Evolutionary conservation across 371 early-diverging fungal genomes (phyloP), one percentile per base, ranked within the genome.

Genomic region (Lichtheimia ornata): DNA sequence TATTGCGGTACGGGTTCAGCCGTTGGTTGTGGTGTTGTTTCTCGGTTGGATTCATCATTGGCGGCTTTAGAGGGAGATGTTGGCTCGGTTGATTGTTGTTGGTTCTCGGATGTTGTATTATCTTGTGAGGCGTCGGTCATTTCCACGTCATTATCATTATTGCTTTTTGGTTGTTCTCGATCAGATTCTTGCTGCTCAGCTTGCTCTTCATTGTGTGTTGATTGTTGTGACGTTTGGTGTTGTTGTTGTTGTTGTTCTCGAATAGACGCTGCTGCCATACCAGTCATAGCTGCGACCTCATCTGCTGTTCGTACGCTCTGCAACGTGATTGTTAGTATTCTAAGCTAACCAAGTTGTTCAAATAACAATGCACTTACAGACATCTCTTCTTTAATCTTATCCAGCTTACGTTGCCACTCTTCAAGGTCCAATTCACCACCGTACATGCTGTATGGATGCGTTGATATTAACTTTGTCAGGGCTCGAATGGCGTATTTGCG

Each of bases 361-460:
- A 6, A 22, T 9, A 47, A 6, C 14, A 47, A 20, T 35, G 18
- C 35, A 27, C 20, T 55, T 54, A 87, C 92, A 60, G 82, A 84
- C 42, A 96, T 64, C 53, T 90, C 85, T 1, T 74, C 77, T 30
- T 79, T 79, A 25, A 94, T 67, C 50, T 83, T 84, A 1, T 80
- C 75, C 50, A 88, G 73, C 7, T 85, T 79, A 2, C 69, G 63
- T 59, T 89, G 85, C 77, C 94, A 93, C 28, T 83, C 79, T 52
- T 77, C 79, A 28, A 85, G 49, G 45, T 84, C 84, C 13, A 96
- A 79, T 59, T 88, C 86, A 1, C 94, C 94, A 40, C 95, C 93
- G 67, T 97, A 93, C 72, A 93, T 84, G 15, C 83, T 81, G 71
- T 90, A 98, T 5, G 98, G 99, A 53, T 95, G 96, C 0, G 93